These are phyloP conservation scores for Clonostachys chloroleuca DNA, from an alignment of 2,329 filamentous ascomycete species.

Conservation along the genomic window DNA sequence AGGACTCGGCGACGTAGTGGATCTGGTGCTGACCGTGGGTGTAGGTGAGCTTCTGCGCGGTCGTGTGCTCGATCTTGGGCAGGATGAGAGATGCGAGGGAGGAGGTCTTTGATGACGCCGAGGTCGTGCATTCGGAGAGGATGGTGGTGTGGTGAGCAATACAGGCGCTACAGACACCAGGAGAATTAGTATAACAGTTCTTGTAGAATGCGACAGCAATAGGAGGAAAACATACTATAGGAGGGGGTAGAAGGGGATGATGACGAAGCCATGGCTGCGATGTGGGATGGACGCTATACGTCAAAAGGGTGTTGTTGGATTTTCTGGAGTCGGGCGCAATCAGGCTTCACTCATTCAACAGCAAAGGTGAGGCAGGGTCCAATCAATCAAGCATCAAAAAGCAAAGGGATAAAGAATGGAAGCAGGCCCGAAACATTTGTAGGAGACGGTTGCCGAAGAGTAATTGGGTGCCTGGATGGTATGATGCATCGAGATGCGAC, in stretches of 20 bases:
- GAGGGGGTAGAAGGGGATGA: conserved; percentile 61
- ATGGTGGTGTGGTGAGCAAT: conserved; percentile 93
- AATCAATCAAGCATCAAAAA: too few species aligned
- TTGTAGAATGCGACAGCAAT: background rate
- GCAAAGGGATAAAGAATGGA: too few species aligned
- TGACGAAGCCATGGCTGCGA: conserved; percentile 60
- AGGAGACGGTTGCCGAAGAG: too few species aligned
- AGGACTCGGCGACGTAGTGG: conserved; percentile 88
- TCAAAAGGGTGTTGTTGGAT: background rate
- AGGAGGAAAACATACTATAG: conserved; percentile 57
- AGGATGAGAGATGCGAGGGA: conserved; percentile 91
- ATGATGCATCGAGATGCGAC: too few species aligned
- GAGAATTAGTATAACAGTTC: conserved; percentile 1
- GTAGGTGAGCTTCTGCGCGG: conserved; percentile 86
- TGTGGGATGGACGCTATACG: conserved; percentile 6
- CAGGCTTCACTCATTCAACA: too few species aligned
- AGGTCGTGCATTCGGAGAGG: conserved; percentile 86
- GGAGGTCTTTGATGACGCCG: conserved; percentile 76
- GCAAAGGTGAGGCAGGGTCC: too few species aligned
- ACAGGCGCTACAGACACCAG: conserved; percentile 61
- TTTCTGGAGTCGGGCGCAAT: too few species aligned
- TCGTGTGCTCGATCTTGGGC: conserved; percentile 82
- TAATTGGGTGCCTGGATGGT: too few species aligned
- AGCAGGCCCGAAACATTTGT: too few species aligned
- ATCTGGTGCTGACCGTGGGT: conserved; percentile 89